Conservation (phyloP, 345 rosid genomes). For the Fremontodendron californicum region DNA sequence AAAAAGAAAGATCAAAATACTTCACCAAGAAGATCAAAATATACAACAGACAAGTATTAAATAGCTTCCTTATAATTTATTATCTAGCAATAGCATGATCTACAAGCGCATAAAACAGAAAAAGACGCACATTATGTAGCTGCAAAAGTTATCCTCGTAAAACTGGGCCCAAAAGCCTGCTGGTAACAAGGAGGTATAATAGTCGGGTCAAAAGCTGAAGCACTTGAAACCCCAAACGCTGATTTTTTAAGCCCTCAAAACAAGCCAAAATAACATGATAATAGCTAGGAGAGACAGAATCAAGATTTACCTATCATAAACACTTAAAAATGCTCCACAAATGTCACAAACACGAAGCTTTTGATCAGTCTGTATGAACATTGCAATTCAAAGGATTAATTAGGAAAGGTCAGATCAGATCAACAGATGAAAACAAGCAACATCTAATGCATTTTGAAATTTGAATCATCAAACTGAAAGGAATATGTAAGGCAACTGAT, state of each 20-base stretch:
- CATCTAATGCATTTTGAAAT: not conserved
- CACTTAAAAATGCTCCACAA: slow-evolving; percentile 99
- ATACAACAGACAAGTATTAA: slow-evolving; percentile 13
- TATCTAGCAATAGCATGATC: slow-evolving; percentile 55
- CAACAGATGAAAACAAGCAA: not conserved
- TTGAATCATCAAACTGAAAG: not conserved
- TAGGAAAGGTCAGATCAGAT: not conserved
- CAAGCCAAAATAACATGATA: slow-evolving; percentile 22
- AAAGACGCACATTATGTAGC: slow-evolving; percentile 99
- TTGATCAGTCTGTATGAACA: slow-evolving; percentile 84
- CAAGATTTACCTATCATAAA: slow-evolving; percentile 81
- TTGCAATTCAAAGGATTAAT: not conserved
- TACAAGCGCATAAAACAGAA: slow-evolving; percentile 70
- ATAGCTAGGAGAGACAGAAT: slow-evolving; percentile 19
- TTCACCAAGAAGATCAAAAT: slow-evolving; percentile 17
- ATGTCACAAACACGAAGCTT: slow-evolving; percentile 99
- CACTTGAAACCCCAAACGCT: slow-evolving; percentile 77
- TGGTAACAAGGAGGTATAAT: slow-evolving; percentile 98
- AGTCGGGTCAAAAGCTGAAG: slow-evolving; percentile 87
- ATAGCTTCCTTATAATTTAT: slow-evolving; percentile 33
- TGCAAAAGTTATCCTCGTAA: slow-evolving; percentile 99
- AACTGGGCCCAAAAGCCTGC: slow-evolving; percentile 99
- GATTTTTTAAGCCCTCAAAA: slow-evolving; percentile 41
- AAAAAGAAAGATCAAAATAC: slow-evolving; percentile 26
- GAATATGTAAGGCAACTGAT: not conserved